Evolutionary conservation across 257 asterid genomes (phyloP), one percentile per base, ranked within the genome.

Genomic region (Ajuga chamaepitys): DNA sequence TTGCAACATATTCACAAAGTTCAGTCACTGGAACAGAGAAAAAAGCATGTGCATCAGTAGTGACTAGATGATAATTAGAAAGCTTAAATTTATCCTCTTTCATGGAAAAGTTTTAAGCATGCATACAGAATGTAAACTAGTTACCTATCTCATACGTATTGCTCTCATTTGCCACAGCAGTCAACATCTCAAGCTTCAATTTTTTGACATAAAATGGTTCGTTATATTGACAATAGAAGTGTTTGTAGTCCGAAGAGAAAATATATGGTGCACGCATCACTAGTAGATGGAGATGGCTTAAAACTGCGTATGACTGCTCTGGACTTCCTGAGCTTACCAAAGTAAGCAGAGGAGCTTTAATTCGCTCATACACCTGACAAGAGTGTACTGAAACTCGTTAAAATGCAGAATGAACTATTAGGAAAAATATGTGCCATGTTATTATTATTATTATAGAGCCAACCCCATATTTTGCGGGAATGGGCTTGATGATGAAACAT

Each of bases 231-330:
- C 99, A 94, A 74, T 94, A 94, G 78, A 94, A 94, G 85, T 94
- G 95, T 81, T 94, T 94, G 88, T 90, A 94, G 85, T 94, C 98
- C 4, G 93, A 82, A 70, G 95, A 85, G 82, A 94, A 94, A 58
- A 94, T 88, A 76, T 68, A 94, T 20, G 99, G 95, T 52, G 98
- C 99, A 57, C 99, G 99, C 93, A 85, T 88, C 82, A 94, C 99
- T 30, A 94, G 87, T 57, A 90, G 79, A 80, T 90, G 99, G 68
- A 94, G 91, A 81, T 94, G 99, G 83, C 96, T 88, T 57, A 94
- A 75, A 53, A 94, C 91, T 16, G 99, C 99, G 64, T 85, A 90
- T 12, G 99, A 94, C 67, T 88, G 98, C 82, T 94, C 99, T 5
- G 98, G 91, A 75, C 98, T 87, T 77, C 99, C 99, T 8, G 99